These are phyloP conservation scores for Exserohilum rostratum DNA, from an alignment of 2,329 filamentous ascomycete species.

Conservation along the genomic window DNA sequence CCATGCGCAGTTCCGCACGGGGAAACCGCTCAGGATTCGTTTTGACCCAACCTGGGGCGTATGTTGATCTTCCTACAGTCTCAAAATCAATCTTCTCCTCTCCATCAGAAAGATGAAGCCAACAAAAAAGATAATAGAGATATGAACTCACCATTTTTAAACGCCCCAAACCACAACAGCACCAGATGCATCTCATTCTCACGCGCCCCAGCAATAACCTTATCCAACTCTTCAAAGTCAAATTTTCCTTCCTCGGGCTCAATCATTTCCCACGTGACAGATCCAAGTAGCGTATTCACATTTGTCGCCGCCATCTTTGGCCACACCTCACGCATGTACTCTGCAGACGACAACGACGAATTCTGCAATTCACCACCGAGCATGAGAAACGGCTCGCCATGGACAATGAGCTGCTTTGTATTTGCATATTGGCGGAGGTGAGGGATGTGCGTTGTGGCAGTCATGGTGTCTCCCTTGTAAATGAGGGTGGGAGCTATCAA, in stretches of 20 bases:
- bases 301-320: slow-evolving; percentile 50
- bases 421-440: slow-evolving; percentile 28
- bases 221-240: slow-evolving; percentile 52
- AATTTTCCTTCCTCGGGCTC: slow-evolving; percentile 55
- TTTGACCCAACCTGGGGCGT: slow-evolving; percentile 34
- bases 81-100: background rate
- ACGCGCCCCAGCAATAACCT: slow-evolving; percentile 48
- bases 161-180: slow-evolving; percentile 57
- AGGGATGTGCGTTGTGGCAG: slow-evolving; percentile 20
- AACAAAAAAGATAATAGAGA: background rate
- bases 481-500: background rate
- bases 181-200: slow-evolving; percentile 49
- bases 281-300: slow-evolving; percentile 55
- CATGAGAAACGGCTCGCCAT: slow-evolving; percentile 54
- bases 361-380: slow-evolving; percentile 57
- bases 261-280: slow-evolving; percentile 56
- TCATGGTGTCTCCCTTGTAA: slow-evolving; percentile 2
- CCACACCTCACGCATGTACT: slow-evolving; percentile 55
- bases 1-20: slow-evolving; percentile 28
- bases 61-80: slow-evolving; percentile 28
- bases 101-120: background rate
- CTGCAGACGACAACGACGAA: slow-evolving; percentile 53
- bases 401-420: slow-evolving; percentile 49
- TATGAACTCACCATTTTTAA: slow-evolving; percentile 51
- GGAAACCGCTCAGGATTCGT: slow-evolving; percentile 45